Percentiles rank a stretch among this genome's conserved stretches.
These are phyloP conservation scores for Leishmania mexicana DNA, from an alignment of 208 protist species.

Conservation along the genomic window DNA sequence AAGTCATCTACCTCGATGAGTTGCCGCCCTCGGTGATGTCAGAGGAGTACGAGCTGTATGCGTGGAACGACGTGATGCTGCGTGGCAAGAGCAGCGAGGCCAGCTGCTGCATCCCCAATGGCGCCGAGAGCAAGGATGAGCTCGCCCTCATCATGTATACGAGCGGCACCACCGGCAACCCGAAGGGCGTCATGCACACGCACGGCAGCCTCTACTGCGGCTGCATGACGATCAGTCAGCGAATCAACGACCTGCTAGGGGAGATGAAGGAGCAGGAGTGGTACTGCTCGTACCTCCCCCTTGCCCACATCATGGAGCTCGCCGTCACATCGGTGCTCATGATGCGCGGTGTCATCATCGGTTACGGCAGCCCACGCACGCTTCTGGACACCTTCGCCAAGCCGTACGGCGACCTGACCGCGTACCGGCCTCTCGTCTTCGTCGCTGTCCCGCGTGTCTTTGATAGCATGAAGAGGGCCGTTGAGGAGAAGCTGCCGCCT, in stretches of 20 bases:
- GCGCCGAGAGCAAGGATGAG: constrained; percentile 45
- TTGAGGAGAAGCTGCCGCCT: constrained; percentile 68
- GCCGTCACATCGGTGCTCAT: constrained; percentile 69
- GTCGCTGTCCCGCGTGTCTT: constrained; percentile 88
- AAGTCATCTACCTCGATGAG: constrained; percentile 70
- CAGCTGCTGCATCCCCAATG: constrained; percentile 32
- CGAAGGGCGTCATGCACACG: constrained; percentile 88
- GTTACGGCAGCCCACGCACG: constrained; percentile 80
- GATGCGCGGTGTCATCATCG: constrained; percentile 61
- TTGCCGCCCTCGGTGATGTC: constrained; percentile 40
- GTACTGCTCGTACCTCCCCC: constrained; percentile 90
- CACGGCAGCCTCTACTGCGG: constrained; percentile 74
- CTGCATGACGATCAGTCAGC: constrained; percentile 48
- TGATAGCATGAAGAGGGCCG: constrained; percentile 81
- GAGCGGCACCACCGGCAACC: constrained; percentile 88
- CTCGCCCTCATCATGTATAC: constrained; percentile 91
- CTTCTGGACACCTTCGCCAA: constrained; percentile 70
- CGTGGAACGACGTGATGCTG: constrained; percentile 62
- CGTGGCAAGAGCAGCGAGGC: constrained; percentile 39
- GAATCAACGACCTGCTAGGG: constrained; percentile 55
- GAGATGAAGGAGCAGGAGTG: constrained; percentile 53
- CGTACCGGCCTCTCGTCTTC: constrained; percentile 74
- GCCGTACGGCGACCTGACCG: constrained; percentile 79
- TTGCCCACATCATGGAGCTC: constrained; percentile 94
- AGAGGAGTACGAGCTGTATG: constrained; percentile 41